Base-by-base conservation (phyloP, 495 filamentous ascomycete species). In the Penicillium steckii region DNA sequence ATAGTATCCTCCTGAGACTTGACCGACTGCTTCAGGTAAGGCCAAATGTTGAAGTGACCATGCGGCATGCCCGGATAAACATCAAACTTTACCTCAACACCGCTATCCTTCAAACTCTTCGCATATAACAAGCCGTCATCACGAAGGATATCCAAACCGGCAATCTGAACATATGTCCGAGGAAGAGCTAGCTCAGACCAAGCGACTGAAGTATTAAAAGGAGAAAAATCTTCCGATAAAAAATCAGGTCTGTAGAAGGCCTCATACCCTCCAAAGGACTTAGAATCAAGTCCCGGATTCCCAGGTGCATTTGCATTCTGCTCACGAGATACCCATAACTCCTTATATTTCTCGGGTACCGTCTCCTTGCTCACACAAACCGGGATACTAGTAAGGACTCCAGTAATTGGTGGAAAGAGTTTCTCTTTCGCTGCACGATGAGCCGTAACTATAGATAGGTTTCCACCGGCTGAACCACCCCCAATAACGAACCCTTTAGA, bases 401-500 rank as follows among this genome's bases (percentile, higher is more conserved):
- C 79, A 0, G 78, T 80, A 42, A 81, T 52, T 2, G 63, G 62
- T 6, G 75, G 72, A 4, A 55, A 61, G n/a, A 75, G 57, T 13
- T 67, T 65, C 25, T 77, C 70, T 38, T 78, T 75, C 1, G 71
- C 58, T 3, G 68, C 65, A 0, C 68, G 63, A 55, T 75, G 72
- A 1, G 68, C 61, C 3, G 75, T 52, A 9, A 76, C 66, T 10
- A 71, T 68, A 1, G 72, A 56, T 9, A 81, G 59, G 52, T 77
- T 77, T 2, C 65, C 78, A 7, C 79, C 80, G 12, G 78, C 76
- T 4, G 73, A 77, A 3, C 64, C 67, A 4, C 80, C 80, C 22
- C 76, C 76, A 29, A 81, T 48, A 24, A 83, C 54, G 49, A 81
- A 81, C 1, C 80, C 80, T 41, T 59, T 45, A 52, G 60, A 50